Percentiles rank a stretch among this genome's conserved stretches.
phyloP scores from a whole-genome alignment of 495 filamentous ascomycete genomes.

The Podospora fimiseda region DNA sequence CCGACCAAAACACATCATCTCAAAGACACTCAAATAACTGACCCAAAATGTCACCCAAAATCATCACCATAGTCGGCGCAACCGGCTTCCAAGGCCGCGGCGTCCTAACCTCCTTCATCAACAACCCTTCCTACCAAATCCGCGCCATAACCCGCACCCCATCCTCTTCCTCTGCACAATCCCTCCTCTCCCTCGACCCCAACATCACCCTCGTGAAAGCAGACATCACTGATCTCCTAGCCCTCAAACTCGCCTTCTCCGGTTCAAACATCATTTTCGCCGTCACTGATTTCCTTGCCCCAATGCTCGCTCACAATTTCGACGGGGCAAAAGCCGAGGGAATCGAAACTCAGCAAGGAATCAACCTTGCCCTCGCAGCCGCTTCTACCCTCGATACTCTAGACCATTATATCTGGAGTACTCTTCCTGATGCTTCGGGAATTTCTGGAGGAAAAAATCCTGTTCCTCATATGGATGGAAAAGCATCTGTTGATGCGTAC shows the following conservation, averaged over 20 bases:
- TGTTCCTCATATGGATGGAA: slow-evolving; percentile 38
- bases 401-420: slow-evolving; percentile 49
- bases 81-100: slow-evolving; percentile 59
- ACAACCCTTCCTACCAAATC: slow-evolving; percentile 47
- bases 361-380: slow-evolving; percentile 49
- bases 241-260: slow-evolving; percentile 44
- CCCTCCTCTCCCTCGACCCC: slow-evolving; percentile 30
- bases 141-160: slow-evolving; percentile 54
- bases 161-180: slow-evolving; percentile 37
- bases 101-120: slow-evolving; percentile 47
- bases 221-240: slow-evolving; percentile 43
- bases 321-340: slow-evolving; percentile 35
- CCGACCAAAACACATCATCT: too few relatives aligned
- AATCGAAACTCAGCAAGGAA: slow-evolving; percentile 51
- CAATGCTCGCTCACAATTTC: slow-evolving; percentile 26
- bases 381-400: slow-evolving; percentile 32
- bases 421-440: slow-evolving; percentile 20
- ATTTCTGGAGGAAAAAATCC: slow-evolving; percentile 25
- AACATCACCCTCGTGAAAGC: slow-evolving; percentile 44
- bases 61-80: slow-evolving; percentile 56
- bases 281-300: slow-evolving; percentile 54
- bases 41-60: too few relatives aligned
- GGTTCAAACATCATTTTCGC: slow-evolving; percentile 51
- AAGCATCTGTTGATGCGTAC: slow-evolving; percentile 31
- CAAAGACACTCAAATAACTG: too few relatives aligned